Evolutionary conservation across 2,329 filamentous ascomycete genomes (phyloP).

Genomic region (Cordyceps farinosa): DNA sequence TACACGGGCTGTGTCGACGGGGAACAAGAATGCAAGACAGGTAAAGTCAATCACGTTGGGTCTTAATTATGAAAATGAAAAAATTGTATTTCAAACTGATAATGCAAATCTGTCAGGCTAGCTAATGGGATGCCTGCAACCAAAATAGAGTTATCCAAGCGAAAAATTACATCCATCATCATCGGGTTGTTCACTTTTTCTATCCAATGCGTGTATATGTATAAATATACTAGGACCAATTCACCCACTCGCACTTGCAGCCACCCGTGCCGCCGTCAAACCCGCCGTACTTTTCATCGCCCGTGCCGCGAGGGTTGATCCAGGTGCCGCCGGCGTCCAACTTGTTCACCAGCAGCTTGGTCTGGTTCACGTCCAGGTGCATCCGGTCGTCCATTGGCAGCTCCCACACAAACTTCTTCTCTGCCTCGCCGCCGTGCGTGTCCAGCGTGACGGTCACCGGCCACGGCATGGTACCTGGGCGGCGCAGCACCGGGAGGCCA

Average conservation of each 20-base stretch:
- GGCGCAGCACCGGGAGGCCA: conserved; percentile 29
- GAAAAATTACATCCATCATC: background rate
- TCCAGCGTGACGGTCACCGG: conserved; percentile 59
- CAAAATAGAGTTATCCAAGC: background rate
- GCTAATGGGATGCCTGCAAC: background rate
- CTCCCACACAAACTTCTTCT: conserved; percentile 52
- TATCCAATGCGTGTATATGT: background rate
- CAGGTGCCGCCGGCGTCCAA: conserved; percentile 48
- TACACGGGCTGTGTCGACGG: background rate
- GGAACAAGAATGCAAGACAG: background rate
- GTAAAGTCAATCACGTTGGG: too few species aligned
- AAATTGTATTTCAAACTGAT: background rate
- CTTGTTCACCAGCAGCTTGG: conserved; percentile 46
- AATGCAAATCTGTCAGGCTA: conserved; percentile 2
- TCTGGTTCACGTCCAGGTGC: conserved; percentile 41
- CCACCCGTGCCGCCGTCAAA: conserved; percentile 62
- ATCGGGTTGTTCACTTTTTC: background rate
- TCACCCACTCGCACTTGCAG: conserved; percentile 60
- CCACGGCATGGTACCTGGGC: conserved; percentile 60
- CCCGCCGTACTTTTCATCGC: conserved; percentile 50
- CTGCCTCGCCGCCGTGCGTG: conserved; percentile 56
- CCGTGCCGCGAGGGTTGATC: conserved; percentile 48
- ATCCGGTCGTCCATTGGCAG: conserved; percentile 48
- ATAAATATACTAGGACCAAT: conserved; percentile 36
- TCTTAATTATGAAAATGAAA: background rate